A percentile compares a stretch with the other conserved stretches of the same genome.
Evolutionary conservation across 805 yeast species (phyloP).

Genomic region (Metschnikowia aberdeeniae): DNA sequence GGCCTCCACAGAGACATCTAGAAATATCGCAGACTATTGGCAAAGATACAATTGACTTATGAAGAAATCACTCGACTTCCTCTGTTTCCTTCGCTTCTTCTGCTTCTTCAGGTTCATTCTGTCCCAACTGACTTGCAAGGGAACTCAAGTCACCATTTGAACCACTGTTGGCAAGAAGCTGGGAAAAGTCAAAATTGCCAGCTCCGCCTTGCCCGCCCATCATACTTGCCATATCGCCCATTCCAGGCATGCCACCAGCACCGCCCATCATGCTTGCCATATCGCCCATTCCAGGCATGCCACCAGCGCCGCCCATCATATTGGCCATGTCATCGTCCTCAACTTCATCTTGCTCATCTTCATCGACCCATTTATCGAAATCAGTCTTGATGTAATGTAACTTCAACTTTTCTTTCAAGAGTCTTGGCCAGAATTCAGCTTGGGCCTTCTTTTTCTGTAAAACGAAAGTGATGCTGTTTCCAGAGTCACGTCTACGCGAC

Average conservation of each 20-base stretch:
- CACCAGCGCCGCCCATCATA: conserved; percentile 22
- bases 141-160: conserved; percentile 36
- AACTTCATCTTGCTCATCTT: conserved; percentile 88
- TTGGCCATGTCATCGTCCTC: conserved; percentile 41
- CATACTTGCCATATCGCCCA: conserved; percentile 23
- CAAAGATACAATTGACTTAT: not conserved
- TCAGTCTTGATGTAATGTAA: conserved; percentile 85
- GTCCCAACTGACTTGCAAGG: conserved; percentile 43
- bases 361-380: conserved; percentile 97
- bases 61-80: conserved; percentile 6
- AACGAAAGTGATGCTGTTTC: conserved; percentile 60
- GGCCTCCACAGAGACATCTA: not conserved
- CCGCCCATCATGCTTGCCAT: conserved; percentile 27
- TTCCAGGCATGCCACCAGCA: conserved; percentile 31
- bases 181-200: conserved; percentile 13
- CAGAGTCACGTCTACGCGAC: conserved; percentile 51
- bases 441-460: conserved; percentile 64
- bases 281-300: conserved; percentile 18
- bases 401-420: conserved; percentile 81
- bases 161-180: conserved; percentile 26
- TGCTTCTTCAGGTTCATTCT: conserved; percentile 21
- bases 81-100: conserved; percentile 7
- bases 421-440: conserved; percentile 92
- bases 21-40: not conserved
- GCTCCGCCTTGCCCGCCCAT: conserved; percentile 27